Conservation (phyloP, 2,329 filamentous ascomycete species). For the Fusarium pseudonygamai region DNA sequence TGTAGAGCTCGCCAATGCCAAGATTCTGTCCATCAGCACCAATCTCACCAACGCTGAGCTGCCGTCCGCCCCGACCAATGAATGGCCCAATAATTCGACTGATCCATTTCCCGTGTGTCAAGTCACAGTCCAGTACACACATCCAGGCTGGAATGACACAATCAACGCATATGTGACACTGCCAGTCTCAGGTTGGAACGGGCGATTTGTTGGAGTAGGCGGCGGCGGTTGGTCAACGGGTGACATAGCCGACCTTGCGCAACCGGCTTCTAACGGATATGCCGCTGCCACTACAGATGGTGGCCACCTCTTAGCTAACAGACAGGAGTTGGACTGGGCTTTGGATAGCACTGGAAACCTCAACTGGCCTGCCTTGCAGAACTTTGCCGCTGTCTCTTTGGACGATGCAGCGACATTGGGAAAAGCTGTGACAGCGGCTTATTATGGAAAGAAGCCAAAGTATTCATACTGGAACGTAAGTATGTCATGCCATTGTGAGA, state of each 20-base stretch:
- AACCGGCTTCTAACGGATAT: constrained; percentile 8
- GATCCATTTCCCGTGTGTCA: not conserved
- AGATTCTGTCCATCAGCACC: not conserved
- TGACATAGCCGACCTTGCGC: not conserved
- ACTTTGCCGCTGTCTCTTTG: constrained; percentile 41
- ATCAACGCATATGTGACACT: constrained; percentile 21
- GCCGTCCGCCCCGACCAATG: not conserved
- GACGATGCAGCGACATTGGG: constrained; percentile 51
- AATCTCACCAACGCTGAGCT: not conserved
- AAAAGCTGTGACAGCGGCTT: constrained; percentile 53
- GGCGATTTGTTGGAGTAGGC: constrained; percentile 20
- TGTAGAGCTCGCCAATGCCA: not conserved
- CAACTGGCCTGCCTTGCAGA: constrained; percentile 39
- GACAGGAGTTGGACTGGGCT: constrained; percentile 18
- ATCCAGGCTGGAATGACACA: constrained; percentile 26
- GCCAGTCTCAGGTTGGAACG: constrained; percentile 24
- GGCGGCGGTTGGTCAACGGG: constrained; percentile 30
- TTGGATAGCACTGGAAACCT: constrained; percentile 29
- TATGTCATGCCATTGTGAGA: rapidly evolving
- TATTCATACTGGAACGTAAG: constrained; percentile 58
- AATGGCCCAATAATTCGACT: not conserved
- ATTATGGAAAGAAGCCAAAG: constrained; percentile 49
- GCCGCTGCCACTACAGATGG: constrained; percentile 22
- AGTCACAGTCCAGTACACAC: constrained; percentile 16
- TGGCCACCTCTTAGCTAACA: not conserved